Conservation (phyloP, 148 eudicot genomes). For the Agrostemma githago region DNA sequence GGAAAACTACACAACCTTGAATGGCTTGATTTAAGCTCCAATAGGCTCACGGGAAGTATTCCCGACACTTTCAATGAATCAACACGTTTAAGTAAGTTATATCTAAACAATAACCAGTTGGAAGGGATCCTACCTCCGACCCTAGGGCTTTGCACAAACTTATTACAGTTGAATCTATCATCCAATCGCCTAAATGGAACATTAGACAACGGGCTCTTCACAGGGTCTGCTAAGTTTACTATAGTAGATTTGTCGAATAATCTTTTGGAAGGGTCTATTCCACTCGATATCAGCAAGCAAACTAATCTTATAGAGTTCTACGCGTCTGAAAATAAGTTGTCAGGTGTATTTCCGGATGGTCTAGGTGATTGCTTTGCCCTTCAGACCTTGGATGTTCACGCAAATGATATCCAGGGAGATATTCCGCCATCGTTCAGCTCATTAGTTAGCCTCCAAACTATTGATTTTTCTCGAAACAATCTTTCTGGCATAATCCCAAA, state of each 20-base stretch:
- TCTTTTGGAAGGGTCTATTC: conserved; percentile 30
- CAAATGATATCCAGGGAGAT: conserved; percentile 27
- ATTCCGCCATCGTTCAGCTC: conserved; percentile 25
- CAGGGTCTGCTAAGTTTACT: conserved; percentile 16
- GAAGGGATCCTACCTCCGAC: conserved; percentile 29
- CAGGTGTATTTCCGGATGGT: conserved; percentile 34
- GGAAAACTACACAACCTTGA: conserved; percentile 25
- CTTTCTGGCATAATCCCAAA: conserved; percentile 35
- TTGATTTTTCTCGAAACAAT: conserved; percentile 42
- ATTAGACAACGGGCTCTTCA: conserved; percentile 28
- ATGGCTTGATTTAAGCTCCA: neutral
- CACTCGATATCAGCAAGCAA: conserved; percentile 27
- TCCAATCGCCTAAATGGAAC: conserved; percentile 30
- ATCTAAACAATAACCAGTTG: conserved; percentile 18
- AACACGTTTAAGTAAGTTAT: neutral
- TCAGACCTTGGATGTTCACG: conserved; percentile 14
- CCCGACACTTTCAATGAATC: conserved; percentile 31
- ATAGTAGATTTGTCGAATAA: conserved; percentile 20
- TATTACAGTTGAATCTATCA: conserved; percentile 23
- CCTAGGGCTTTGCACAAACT: conserved; percentile 25
- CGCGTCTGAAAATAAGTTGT: conserved; percentile 29
- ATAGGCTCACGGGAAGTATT: conserved; percentile 30
- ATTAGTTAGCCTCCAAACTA: conserved; percentile 20
- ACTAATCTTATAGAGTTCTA: conserved; percentile 21
- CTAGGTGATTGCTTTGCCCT: conserved; percentile 28